Base-by-base conservation (phyloP, 495 filamentous ascomycete genomes). In the Aspergillus homomorphus region DNA sequence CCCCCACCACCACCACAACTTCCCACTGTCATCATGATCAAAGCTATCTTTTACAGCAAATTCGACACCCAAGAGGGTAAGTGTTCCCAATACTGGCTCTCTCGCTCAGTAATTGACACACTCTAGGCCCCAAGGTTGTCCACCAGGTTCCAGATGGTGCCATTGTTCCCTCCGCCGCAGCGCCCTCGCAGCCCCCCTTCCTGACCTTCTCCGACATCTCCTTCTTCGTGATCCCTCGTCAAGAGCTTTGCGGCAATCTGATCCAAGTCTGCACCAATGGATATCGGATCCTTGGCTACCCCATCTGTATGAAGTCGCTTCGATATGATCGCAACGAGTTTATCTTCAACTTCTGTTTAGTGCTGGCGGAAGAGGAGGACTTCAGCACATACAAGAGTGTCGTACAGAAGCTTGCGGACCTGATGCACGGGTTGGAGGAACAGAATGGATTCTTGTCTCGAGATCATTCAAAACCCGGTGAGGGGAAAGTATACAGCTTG, bases 291-390 rank as follows among this genome's bases (percentile, higher is more conserved):
- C 82, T 98, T 21, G 89, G 91, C 10, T 91, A 92, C 65, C 94
- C 94, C 1, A 88, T 98, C 38, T 92, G 89, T 70, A 90, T 97
- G 72, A 83, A 82, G 8, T 83, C 87, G 45, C 76, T 80, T 23
- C 80, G 81, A 45, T 93, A 98, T 69, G 81, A 87, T 54, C 88
- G 94, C 53, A 98, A 98, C 73, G 89, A 96, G 69, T 97, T 95
- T 75, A 95, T 96, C 67, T 98, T 98, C 83, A 98, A 97, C 69
- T 96, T 98, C 63, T 89, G 89, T 50, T 69, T 98, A 20, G 90
- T 98, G 16, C 77, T 98, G 43, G 83, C 85, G 48, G 87, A 88
- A 57, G 84, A 87, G 65, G 79, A 76, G 6, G 86, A 89, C 58
- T 83, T 82, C 60, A 79, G 78, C 61, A 80, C 75, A 41, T 95